Evolutionary conservation across 495 filamentous ascomycete species (phyloP).

Genomic region (Aspergillus haitiensis): DNA sequence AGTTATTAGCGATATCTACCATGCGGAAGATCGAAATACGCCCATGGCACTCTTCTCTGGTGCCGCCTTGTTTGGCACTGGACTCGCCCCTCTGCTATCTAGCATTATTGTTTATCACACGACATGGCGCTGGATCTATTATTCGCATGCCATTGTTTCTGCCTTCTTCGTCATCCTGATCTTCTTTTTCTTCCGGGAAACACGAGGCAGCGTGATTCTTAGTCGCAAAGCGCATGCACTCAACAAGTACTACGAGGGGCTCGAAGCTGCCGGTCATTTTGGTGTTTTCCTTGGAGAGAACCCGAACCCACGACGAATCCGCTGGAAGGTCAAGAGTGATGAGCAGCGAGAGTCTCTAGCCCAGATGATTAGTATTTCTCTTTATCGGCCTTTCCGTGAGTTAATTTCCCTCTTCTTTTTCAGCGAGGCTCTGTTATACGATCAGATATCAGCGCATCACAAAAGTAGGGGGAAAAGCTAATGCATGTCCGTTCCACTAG

Average conservation of each 20-base stretch:
- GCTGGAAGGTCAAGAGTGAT: slow-evolving; percentile 84
- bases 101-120: slow-evolving; percentile 67
- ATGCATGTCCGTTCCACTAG: slow-evolving; percentile 23
- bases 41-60: slow-evolving; percentile 88
- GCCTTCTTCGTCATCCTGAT: slow-evolving; percentile 63
- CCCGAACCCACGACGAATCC: slow-evolving; percentile 55
- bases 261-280: slow-evolving; percentile 65
- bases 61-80: slow-evolving; percentile 75
- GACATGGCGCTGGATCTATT: slow-evolving; percentile 89
- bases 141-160: slow-evolving; percentile 73
- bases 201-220: slow-evolving; percentile 77
- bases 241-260: slow-evolving; percentile 76
- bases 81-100: slow-evolving; percentile 71
- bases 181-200: slow-evolving; percentile 75
- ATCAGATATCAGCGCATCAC: not conserved
- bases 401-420: not conserved
- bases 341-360: slow-evolving; percentile 70
- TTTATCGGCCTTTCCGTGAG: slow-evolving; percentile 72
- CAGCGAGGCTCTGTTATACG: not conserved
- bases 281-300: slow-evolving; percentile 57
- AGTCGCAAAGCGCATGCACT: slow-evolving; percentile 70
- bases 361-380: slow-evolving; percentile 73
- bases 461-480: not conserved
- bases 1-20: slow-evolving; percentile 86
- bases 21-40: slow-evolving; percentile 74